Evolutionary conservation across 1,284 basidiomycete species (phyloP), one percentile per base, ranked within the genome.

Genomic region (Prillingera fragicola): DNA sequence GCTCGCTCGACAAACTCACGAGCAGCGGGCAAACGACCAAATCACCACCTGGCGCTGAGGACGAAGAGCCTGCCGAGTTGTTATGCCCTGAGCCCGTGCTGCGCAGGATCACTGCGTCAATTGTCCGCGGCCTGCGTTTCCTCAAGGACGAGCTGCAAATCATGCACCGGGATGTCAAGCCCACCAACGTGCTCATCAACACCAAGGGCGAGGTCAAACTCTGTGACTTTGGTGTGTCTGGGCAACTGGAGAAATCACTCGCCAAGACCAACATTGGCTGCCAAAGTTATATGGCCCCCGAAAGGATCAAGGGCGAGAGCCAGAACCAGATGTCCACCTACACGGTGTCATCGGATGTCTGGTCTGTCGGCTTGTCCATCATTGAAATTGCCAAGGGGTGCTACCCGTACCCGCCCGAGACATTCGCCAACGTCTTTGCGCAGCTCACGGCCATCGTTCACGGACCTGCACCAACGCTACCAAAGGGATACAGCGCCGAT

Each of bases 241-340:
- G 94, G 3, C 92, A 98, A 68, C 78, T 98, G 29, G 92, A 98
- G 69, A 91, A 92, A 69, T 88, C 84, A 47, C 76, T 98, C 17
- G 94, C 95, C 19, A 96, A 95, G 75, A 98, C 94, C 13, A 97
- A 97, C 62, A 97, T 98, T 33, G 94, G 95, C 3, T 98, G 95
- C 69, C 95, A 98, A 70, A 87, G 83, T 52, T 98, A 98, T 73
- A 98, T 98, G 92, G 94, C 94, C 82, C 94, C 92, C 27, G 92
- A 97, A 67, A 82, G 94, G 23, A 97, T 98, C 69, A 85, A 90
- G 67, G 90, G 90, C 51, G 91, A 95, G 71, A 88, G 86, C 4
- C 84, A 84, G 62, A 86, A 85, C 65, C 83, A 86, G 51, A 72
- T 85, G 22, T 82, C 84, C 22, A 92, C 90, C 2, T 98, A 98